Conservation (phyloP, 2,329 filamentous ascomycete species). For the Ascochyta koolunga region DNA sequence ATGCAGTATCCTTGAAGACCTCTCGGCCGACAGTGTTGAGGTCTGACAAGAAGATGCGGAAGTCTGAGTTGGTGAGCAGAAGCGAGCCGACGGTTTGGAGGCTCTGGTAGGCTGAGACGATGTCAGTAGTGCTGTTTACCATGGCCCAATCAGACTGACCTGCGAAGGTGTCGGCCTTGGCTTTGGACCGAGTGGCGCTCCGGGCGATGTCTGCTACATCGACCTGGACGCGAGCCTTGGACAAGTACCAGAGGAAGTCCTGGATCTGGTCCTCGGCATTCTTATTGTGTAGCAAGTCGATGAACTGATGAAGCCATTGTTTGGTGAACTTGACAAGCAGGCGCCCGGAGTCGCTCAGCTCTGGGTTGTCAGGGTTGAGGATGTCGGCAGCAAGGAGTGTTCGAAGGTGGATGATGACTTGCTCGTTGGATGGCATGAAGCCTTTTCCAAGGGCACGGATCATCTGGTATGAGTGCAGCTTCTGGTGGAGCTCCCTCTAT, state of each 20-base stretch:
- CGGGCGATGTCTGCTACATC: conserved; percentile 69
- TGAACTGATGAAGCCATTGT: conserved; percentile 78
- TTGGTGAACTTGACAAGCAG: conserved; percentile 74
- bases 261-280: conserved; percentile 86
- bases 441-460: conserved; percentile 78
- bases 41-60: conserved; percentile 83
- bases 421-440: conserved; percentile 91
- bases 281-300: conserved; percentile 81
- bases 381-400: conserved; percentile 78
- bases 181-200: conserved; percentile 66
- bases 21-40: conserved; percentile 78
- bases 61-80: conserved; percentile 89
- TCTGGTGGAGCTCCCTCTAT: conserved; percentile 80
- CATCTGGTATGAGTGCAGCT: conserved; percentile 94
- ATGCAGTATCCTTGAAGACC: conserved; percentile 85
- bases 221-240: conserved; percentile 73
- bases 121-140: conserved; percentile 23
- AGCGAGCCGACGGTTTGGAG: conserved; percentile 81
- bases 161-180: conserved; percentile 73
- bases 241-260: conserved; percentile 86
- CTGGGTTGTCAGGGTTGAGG: conserved; percentile 74
- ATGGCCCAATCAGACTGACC: conserved; percentile 54
- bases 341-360: conserved; percentile 78
- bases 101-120: conserved; percentile 72
- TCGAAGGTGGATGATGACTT: conserved; percentile 78